Evolutionary conservation across 2,329 filamentous ascomycete species (phyloP), one percentile per base, ranked within the genome.

Genomic region (Talaromyces pinophilus): DNA sequence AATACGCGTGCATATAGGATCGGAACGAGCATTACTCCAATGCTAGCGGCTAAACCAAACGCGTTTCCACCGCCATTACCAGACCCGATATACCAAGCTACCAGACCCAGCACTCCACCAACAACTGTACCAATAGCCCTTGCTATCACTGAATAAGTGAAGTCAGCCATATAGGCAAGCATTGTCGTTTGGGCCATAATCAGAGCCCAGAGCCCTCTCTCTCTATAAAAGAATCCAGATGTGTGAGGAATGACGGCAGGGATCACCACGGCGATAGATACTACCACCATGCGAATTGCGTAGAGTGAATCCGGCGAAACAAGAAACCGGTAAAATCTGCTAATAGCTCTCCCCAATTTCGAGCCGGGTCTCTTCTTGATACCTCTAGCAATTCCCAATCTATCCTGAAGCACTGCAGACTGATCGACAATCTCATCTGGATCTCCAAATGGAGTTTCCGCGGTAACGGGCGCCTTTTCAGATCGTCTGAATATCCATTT

Each of bases 71-170:
- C 65, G 0, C 84, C 84, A 30, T 71, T 71, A 0, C 82, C 84
- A 1, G 83, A 82, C 0, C 83, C 83, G 19, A 84, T 81, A 48
- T 86, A 85, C 84, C 84, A 86, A 1, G 79, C 79, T 0, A 81
- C 72, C 70, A 85, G 73, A 0, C 81, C 84, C 7, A 84, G 60
- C 0, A 82, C 70, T 15, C 84, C 84, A 0, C 84, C 84, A 10
- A 82, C 66, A 0, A 85, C 67, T 0, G 83, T 84, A 5, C 81
- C 84, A 0, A 79, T 62, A 0, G 72, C 70, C 25, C 84, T 77
- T 0, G 77, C 73, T 0, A 83, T 52, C 5, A 85, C 68, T 0
- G 81, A 82, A 59, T 82, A 82, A 0, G 78, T 80, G 48, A 85
- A 85, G 62, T 86, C 84, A 0, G 82, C 79, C 76, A 84, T 80